Percentiles rank a stretch among this genome's conserved stretches.
These are phyloP conservation scores for Macrolepiota albuminosa DNA, from an alignment of 768 basidiomycete genomes.

Conservation along the genomic window DNA sequence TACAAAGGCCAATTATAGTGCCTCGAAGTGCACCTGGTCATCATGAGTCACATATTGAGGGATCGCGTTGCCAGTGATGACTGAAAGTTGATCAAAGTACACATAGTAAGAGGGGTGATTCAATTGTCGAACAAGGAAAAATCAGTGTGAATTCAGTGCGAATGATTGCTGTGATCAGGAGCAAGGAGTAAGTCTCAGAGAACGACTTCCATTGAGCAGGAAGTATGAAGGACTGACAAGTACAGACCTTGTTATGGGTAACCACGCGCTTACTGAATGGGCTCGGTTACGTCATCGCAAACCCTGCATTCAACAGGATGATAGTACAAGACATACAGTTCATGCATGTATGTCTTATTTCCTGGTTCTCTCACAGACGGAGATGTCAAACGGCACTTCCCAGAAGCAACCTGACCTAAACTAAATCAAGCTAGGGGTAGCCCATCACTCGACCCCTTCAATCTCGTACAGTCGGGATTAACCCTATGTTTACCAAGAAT, in stretches of 20 bases:
- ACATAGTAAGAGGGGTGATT: background rate
- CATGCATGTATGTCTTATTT: background rate
- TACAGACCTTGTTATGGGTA: background rate
- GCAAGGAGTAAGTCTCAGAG: background rate
- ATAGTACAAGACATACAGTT: background rate
- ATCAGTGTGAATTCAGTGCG: background rate
- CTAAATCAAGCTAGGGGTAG: background rate
- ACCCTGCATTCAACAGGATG: background rate
- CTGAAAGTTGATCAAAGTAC: background rate
- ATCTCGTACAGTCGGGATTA: too few species aligned
- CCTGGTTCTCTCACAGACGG: background rate
- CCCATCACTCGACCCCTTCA: background rate
- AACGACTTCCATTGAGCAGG: background rate
- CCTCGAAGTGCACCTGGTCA: background rate
- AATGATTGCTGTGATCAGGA: background rate
- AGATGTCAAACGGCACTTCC: background rate
- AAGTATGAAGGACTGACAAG: too few species aligned
- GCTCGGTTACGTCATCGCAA: background rate
- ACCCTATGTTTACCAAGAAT: too few species aligned
- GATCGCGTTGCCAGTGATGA: background rate
- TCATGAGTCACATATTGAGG: background rate
- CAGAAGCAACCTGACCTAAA: background rate
- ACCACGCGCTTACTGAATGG: background rate
- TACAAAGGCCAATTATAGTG: background rate
- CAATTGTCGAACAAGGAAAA: background rate